Percentiles rank a stretch among this genome's conserved stretches.
phyloP scores from a whole-genome alignment of 768 basidiomycete species.

The Steccherinum ochraceum region DNA sequence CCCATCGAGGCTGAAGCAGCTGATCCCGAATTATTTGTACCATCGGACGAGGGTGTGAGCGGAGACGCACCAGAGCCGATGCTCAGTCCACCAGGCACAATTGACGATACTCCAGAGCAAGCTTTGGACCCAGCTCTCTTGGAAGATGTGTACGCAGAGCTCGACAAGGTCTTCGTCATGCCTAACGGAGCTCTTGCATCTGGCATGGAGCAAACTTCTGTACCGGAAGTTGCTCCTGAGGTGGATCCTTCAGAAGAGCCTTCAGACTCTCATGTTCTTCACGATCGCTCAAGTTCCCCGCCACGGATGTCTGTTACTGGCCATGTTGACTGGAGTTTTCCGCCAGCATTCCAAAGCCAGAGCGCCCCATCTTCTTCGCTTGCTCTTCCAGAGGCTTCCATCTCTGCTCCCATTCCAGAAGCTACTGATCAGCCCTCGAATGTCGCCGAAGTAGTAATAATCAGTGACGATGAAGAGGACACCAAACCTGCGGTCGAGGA shows the following conservation, averaged over 20 bases:
- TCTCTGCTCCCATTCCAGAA: slow-evolving; percentile 3
- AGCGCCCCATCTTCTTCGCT: slow-evolving; percentile 8
- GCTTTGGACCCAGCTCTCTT: neutral
- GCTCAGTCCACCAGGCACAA: too few relatives aligned
- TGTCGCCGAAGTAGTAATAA: slow-evolving; percentile 14
- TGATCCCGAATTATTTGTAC: too few relatives aligned
- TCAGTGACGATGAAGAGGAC: slow-evolving; percentile 21
- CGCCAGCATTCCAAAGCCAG: slow-evolving; percentile 27
- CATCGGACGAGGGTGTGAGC: too few relatives aligned
- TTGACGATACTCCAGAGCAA: too few relatives aligned
- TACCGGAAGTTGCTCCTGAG: too few relatives aligned
- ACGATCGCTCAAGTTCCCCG: slow-evolving; percentile 9
- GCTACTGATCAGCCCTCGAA: neutral
- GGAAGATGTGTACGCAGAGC: neutral
- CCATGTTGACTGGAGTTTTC: slow-evolving; percentile 30
- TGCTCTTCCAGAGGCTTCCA: neutral
- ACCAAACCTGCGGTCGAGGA: slow-evolving; percentile 10
- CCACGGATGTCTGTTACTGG: slow-evolving; percentile 7
- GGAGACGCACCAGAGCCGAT: too few relatives aligned
- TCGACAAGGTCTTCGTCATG: too few relatives aligned
- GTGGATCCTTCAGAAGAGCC: neutral
- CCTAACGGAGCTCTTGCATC: neutral
- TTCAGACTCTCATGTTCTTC: neutral
- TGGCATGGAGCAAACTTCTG: too few relatives aligned
- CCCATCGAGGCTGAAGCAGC: neutral